Evolutionary conservation across 148 eudicot species (phyloP), one percentile per base, ranked within the genome.

Genomic region (Camellia japonica): DNA sequence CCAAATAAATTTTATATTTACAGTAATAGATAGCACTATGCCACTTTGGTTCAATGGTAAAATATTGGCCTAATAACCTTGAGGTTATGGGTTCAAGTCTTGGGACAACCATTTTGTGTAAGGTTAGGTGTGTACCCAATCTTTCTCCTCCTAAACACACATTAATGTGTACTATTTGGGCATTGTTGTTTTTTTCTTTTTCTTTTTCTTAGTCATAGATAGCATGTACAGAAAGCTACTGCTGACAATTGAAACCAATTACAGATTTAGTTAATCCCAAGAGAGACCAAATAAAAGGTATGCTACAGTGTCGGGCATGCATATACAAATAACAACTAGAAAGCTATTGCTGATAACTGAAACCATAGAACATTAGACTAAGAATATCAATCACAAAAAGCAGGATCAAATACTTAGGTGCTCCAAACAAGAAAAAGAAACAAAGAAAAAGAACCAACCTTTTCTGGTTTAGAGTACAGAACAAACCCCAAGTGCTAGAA

Each of bases 401-500:
- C 3, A 78, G 52, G 49, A 66, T 38, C 41, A 6, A 30, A 30
- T n/a, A 66, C 18, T n/a, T 51, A 8, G 60, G 63, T 44, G 47
- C 43, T 30, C 51, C 41, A 67, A 52, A 41, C 16, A 5, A 65
- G 38, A 23, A 56, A 65, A 74, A 20, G 23, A 15, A 7, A 19
- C 5, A 20, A 7, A 71, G 46, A 68, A 69, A 75, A 12, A 74
- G 20, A 15, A 85, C 91, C 77, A 85, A 97, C 99, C 99, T 97
- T 98, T 85, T 97, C 98, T 12, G 98, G 99, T 62, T 97, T 93
- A 51, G 91, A 86, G 84, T 97, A 97, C 82, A 97, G 83, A 80
- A 97, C 98, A 85, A 97, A 97, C n/a, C 23, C 99, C 99, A 83
- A 97, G 99, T 13, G 95, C 98, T 84, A 97, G 85, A 75, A 97